phyloP scores from a whole-genome alignment of 2,329 filamentous ascomycete species.

The Tolypocladium inflatum region DNA sequence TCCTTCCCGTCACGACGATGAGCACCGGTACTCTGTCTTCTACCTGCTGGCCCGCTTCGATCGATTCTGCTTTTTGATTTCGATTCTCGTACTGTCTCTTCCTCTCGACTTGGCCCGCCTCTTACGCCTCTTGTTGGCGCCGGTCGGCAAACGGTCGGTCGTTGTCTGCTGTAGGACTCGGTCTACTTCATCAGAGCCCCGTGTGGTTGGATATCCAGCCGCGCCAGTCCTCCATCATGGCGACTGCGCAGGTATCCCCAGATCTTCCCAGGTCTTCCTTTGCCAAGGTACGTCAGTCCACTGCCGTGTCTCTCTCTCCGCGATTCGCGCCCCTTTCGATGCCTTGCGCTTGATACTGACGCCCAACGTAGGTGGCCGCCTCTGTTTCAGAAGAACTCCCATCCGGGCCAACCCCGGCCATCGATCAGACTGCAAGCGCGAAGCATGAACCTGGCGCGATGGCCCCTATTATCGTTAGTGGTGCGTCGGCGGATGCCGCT shows the following conservation, averaged over 20 bases:
- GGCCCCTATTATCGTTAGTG: conserved; percentile 4
- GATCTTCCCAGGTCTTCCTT: conserved; percentile 56
- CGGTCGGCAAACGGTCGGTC: neutral
- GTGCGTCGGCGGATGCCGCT: conserved; percentile 1
- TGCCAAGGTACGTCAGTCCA: conserved; percentile 52
- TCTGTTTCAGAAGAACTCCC: conserved; percentile 23
- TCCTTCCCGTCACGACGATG: conserved; percentile 40
- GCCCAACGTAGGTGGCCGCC: conserved; percentile 34
- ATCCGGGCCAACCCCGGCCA: conserved; percentile 2
- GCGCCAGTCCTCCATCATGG: conserved; percentile 27
- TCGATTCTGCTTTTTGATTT: conserved; percentile 47
- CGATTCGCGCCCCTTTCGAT: neutral
- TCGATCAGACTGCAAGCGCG: conserved; percentile 12
- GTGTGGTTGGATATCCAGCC: conserved; percentile 12
- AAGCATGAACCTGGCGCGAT: conserved; percentile 1
- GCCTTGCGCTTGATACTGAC: neutral
- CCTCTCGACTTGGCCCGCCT: conserved; percentile 10
- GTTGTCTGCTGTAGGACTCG: conserved; percentile 6
- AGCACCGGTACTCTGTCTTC: conserved; percentile 40
- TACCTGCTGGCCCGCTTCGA: conserved; percentile 40
- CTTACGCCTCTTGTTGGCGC: conserved; percentile 1
- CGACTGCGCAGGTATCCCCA: conserved; percentile 34
- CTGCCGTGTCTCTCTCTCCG: neutral
- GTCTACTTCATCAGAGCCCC: conserved; percentile 9
- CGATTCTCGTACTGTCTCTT: conserved; percentile 21